Evolutionary conservation across 2,329 filamentous ascomycete species (phyloP).

Genomic region (Aspergillus udagawae): DNA sequence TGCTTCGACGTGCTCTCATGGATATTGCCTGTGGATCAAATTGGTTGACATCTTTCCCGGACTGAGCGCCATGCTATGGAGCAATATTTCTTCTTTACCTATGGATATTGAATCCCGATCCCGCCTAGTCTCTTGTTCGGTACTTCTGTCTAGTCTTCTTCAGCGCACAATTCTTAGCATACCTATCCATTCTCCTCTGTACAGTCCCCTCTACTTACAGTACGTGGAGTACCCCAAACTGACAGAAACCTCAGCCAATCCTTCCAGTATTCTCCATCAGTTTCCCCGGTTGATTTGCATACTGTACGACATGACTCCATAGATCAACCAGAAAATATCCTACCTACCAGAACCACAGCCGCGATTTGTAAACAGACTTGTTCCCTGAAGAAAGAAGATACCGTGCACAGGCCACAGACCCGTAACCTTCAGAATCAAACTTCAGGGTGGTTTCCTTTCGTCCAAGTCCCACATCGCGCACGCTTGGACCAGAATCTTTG

Average conservation of each 20-base stretch:
- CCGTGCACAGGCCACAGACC: background rate
- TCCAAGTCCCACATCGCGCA: slow-evolving; percentile 8
- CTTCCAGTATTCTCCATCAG: background rate
- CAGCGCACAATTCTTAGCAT: background rate
- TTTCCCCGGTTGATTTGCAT: background rate
- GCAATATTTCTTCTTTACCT: too few species aligned
- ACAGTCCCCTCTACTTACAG: background rate
- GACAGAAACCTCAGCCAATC: background rate
- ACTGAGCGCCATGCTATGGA: too few species aligned
- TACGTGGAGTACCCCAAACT: background rate
- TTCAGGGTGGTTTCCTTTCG: slow-evolving; percentile 7
- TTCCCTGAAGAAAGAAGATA: background rate
- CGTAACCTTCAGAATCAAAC: background rate
- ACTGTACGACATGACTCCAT: background rate
- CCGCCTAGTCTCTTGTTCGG: background rate
- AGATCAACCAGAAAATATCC: background rate
- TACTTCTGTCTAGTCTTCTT: background rate
- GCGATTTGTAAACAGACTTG: background rate
- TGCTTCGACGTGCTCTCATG: background rate
- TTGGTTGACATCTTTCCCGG: background rate
- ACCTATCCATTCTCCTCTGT: background rate
- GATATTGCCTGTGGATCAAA: background rate
- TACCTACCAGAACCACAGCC: background rate
- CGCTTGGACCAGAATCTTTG: slow-evolving; percentile 9
- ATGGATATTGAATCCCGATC: background rate